phyloP scores from a whole-genome alignment of 345 rosid species.

The Eucalyptus paniculata region DNA sequence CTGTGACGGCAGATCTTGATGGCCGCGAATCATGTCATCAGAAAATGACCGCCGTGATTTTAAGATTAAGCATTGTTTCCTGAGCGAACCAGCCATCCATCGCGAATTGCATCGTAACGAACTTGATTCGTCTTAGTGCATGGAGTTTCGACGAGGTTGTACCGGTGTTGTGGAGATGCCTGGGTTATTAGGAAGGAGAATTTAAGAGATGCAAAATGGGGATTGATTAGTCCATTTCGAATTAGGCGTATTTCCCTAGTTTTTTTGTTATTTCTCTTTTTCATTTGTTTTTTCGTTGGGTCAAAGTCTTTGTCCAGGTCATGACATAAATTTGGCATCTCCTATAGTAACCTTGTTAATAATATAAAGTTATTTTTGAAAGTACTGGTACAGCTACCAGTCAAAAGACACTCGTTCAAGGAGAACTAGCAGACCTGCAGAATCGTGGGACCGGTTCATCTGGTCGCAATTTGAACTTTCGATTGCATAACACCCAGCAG shows the following conservation, averaged over 20 bases:
- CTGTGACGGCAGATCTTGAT: too few relatives aligned
- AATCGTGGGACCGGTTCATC: not conserved
- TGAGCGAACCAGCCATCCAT: not conserved
- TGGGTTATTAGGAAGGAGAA: not conserved
- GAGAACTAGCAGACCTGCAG: not conserved
- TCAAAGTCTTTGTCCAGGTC: not conserved
- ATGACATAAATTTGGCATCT: not conserved
- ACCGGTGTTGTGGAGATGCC: not conserved
- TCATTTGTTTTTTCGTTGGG: not conserved
- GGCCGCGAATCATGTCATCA: too few relatives aligned
- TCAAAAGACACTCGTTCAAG: not conserved
- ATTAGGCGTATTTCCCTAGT: too few relatives aligned
- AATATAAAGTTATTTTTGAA: not conserved
- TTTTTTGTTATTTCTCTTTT: too few relatives aligned
- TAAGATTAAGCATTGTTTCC: not conserved
- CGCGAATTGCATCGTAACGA: not conserved
- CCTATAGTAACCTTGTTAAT: not conserved
- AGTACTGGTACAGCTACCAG: not conserved
- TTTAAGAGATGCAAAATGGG: not conserved
- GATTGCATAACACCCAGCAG: not conserved
- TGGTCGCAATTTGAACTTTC: not conserved
- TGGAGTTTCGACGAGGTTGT: not conserved
- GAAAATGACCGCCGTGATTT: not conserved
- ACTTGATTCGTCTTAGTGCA: not conserved
- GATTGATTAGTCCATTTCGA: not conserved